These are phyloP conservation scores for Cercospora sp. DNA, from an alignment of 2,329 filamentous ascomycete species.

Conservation along the genomic window DNA sequence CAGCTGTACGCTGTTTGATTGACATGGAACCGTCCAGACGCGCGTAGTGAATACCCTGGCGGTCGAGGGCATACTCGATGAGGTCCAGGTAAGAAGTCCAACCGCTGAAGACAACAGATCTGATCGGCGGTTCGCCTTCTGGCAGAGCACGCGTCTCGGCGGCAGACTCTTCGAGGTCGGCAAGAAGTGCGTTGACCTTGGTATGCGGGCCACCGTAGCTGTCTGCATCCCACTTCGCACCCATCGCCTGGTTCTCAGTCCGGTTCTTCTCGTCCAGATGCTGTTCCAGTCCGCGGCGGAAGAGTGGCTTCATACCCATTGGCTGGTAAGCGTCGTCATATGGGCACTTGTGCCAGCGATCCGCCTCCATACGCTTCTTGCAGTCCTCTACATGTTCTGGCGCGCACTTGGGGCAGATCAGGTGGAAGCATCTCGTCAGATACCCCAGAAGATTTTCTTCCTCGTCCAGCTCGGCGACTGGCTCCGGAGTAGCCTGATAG, in stretches of 20 bases:
- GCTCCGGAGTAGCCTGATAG: slow-evolving; percentile 45
- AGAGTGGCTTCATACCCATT: slow-evolving; percentile 67
- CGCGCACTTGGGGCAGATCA: slow-evolving; percentile 76
- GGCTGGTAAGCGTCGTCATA: slow-evolving; percentile 66
- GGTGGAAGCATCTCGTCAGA: slow-evolving; percentile 84
- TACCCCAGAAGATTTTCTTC: slow-evolving; percentile 64
- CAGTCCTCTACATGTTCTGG: slow-evolving; percentile 53
- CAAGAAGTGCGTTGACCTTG: slow-evolving; percentile 80
- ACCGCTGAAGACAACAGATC: slow-evolving; percentile 83
- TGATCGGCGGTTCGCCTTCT: slow-evolving; percentile 69
- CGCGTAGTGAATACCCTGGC: slow-evolving; percentile 65
- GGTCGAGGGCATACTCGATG: slow-evolving; percentile 76
- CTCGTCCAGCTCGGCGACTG: slow-evolving; percentile 57
- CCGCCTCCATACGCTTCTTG: slow-evolving; percentile 36
- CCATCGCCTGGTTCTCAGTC: slow-evolving; percentile 36
- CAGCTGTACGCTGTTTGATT: slow-evolving; percentile 68
- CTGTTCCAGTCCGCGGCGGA: slow-evolving; percentile 54
- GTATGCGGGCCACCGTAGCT: slow-evolving; percentile 84
- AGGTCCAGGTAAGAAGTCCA: slow-evolving; percentile 95
- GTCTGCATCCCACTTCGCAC: slow-evolving; percentile 59
- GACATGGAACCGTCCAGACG: slow-evolving; percentile 92
- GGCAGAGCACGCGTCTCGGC: slow-evolving; percentile 62
- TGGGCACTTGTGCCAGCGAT: slow-evolving; percentile 61
- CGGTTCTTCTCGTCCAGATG: slow-evolving; percentile 56
- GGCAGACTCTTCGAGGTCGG: slow-evolving; percentile 68